phyloP scores from a whole-genome alignment of 371 early-diverging fungal species.

The Mucor lusitanicus region DNA sequence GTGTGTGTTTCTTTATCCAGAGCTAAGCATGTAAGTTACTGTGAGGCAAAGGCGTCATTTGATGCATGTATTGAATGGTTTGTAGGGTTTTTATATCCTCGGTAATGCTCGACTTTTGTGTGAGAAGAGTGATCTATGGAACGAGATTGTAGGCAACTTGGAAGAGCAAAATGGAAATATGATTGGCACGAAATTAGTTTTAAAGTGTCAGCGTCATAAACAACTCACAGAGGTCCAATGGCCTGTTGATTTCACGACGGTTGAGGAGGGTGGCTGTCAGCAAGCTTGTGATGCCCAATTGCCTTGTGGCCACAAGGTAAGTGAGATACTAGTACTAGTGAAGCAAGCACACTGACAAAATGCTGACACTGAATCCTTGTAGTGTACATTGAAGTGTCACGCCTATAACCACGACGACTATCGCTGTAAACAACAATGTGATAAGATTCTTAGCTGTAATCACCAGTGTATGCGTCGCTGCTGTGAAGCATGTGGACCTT shows the following conservation, averaged over 20 bases:
- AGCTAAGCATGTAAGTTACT: constrained; percentile 53
- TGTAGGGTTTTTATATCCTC: constrained; percentile 71
- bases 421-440: constrained; percentile 43
- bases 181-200: constrained; percentile 46
- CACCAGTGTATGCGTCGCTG: constrained; percentile 48
- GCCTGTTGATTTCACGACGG: constrained; percentile 54
- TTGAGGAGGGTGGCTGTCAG: constrained; percentile 54
- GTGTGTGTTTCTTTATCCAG: constrained; percentile 80
- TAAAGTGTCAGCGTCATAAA: constrained; percentile 49
- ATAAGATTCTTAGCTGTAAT: constrained; percentile 35
- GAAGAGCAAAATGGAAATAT: constrained; percentile 25
- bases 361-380: not conserved
- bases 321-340: not conserved
- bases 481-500: constrained; percentile 48
- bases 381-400: constrained; percentile 52
- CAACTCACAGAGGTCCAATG: constrained; percentile 43
- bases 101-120: constrained; percentile 64
- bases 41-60: not conserved
- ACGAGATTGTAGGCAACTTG: constrained; percentile 46
- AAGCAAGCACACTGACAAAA: constrained; percentile 5
- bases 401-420: constrained; percentile 42
- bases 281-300: constrained; percentile 40
- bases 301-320: constrained; percentile 54
- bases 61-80: not conserved
- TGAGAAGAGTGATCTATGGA: constrained; percentile 62